Base-by-base conservation (phyloP, 805 yeast genomes). In the Kuraishia piskuri region DNA sequence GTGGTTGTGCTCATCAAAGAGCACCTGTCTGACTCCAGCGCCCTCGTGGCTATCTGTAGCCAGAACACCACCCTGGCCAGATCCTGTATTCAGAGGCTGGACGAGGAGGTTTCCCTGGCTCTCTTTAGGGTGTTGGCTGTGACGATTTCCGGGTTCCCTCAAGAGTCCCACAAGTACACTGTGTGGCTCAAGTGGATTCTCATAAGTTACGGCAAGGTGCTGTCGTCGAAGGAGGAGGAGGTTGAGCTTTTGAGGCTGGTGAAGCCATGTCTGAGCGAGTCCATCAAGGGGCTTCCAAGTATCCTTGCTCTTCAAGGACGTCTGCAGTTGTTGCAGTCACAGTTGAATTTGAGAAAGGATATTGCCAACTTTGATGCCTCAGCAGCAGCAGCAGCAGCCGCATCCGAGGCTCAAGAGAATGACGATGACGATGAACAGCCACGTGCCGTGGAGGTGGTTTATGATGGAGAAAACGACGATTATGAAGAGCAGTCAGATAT, bases 301-400 rank as follows among this genome's bases (percentile, higher is more conserved):
- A 73, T 92, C 51, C 70, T 91, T 23, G 83, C 94, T 1, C 76
- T 92, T 26, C 95, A 91, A 66, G 99, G 99, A 49, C 80, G 94
- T 58, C 72, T 92, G 49, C 87, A 85, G 61, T 76, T 92, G 66
- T 74, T 92, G 47, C 79, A 79, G 58, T 79, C 90, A 2, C 98
- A 92, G 69, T 76, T 89, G 10, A 77, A 79, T 54, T 70, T 92
- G 58, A 82, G 97, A 63, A 67, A 69, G 44, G 83, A 78, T 48
- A 69, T 78, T 61, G 64, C 71, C 50, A 63, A 68, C 52, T 70
- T 66, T 20, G 66, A 66, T 22, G 68, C 64, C 8, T 68, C 60
- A 5, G 70, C 63, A 4, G 66, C 58, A 19, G 68, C 60, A n/a
- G 68, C 63, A 9, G 61, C 63, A 17, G 68, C 60, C n/a, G 68